phyloP scores from a whole-genome alignment of 2,329 filamentous ascomycete species.

The Ramularia endophylla region DNA sequence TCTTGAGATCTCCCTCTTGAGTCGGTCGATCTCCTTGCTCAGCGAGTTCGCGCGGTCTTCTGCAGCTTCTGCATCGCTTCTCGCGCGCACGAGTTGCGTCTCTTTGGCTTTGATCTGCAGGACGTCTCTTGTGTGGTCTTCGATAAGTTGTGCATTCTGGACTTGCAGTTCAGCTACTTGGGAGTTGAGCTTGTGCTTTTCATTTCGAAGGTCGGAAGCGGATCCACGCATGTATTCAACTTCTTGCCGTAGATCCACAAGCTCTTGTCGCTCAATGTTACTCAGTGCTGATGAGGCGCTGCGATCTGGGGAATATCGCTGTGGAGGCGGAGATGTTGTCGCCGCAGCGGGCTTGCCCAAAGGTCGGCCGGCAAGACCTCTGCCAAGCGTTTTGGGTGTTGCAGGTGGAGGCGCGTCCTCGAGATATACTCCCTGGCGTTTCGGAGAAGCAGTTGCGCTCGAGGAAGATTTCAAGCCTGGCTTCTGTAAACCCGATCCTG shows the following conservation, averaged over 20 bases:
- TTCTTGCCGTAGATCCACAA: constrained; percentile 79
- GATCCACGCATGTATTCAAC: constrained; percentile 72
- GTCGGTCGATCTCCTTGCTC: constrained; percentile 79
- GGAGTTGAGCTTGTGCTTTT: constrained; percentile 73
- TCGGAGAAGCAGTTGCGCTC: constrained; percentile 21
- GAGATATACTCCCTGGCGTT: constrained; percentile 24
- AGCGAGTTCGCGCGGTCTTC: constrained; percentile 81
- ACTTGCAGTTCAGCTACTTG: constrained; percentile 94
- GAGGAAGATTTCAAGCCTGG: constrained; percentile 34
- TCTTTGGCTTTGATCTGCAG: constrained; percentile 98
- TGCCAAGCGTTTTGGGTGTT: constrained; percentile 46
- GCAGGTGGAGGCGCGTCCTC: constrained; percentile 24
- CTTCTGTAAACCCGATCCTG: constrained; percentile 37
- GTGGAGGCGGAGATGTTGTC: constrained; percentile 52
- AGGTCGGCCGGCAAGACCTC: constrained; percentile 78
- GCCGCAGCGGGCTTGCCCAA: constrained; percentile 61
- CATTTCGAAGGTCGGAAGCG: constrained; percentile 73
- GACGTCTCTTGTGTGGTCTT: constrained; percentile 93
- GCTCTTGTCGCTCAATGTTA: constrained; percentile 79
- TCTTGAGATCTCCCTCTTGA: constrained; percentile 75
- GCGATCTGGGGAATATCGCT: constrained; percentile 41
- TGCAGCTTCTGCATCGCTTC: constrained; percentile 82
- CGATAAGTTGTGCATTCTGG: constrained; percentile 92
- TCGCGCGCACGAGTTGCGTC: constrained; percentile 86
- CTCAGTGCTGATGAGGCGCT: constrained; percentile 56